These are phyloP conservation scores for Pseudozyma thailandica DNA, from an alignment of 1,284 basidiomycete species.

Conservation along the genomic window DNA sequence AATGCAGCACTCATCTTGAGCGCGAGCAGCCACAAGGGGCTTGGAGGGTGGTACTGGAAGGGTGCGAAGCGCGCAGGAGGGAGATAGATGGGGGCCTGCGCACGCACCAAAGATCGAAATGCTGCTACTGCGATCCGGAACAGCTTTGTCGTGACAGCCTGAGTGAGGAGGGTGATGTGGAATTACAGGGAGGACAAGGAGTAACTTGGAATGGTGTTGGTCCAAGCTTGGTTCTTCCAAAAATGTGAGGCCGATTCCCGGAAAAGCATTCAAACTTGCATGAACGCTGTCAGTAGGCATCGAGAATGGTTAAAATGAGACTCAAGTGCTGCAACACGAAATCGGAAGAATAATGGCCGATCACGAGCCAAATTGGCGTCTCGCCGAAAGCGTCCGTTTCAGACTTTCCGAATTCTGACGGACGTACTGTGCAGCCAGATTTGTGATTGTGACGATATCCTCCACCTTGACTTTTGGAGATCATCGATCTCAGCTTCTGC, in stretches of 20 bases:
- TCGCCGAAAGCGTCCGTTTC: slow-evolving; percentile 11
- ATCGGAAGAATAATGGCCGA: slow-evolving; percentile 9
- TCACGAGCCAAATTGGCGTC: slow-evolving; percentile 3
- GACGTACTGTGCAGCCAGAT: too few species aligned
- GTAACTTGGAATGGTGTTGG: not conserved
- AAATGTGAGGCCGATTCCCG: slow-evolving; percentile 27
- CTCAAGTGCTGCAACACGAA: slow-evolving; percentile 3
- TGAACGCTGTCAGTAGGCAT: not conserved
- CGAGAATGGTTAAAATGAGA: slow-evolving; percentile 10
- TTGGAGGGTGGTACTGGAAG: slow-evolving; percentile 11
- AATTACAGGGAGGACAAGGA: not conserved
- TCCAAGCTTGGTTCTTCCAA: slow-evolving; percentile 10
- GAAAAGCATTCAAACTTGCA: not conserved
- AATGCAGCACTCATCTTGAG: slow-evolving; percentile 32
- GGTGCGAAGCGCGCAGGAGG: slow-evolving; percentile 13
- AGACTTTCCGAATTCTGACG: slow-evolving; percentile 12
- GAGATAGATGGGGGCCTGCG: not conserved
- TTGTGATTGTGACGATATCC: too few species aligned
- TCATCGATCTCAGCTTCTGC: too few species aligned
- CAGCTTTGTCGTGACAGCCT: slow-evolving; percentile 4
- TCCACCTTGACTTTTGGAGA: slow-evolving; percentile 12
- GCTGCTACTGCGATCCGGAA: slow-evolving; percentile 9
- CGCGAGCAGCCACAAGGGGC: slow-evolving; percentile 5
- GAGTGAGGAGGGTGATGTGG: not conserved
- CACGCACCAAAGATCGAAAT: slow-evolving; percentile 2